phyloP scores from a whole-genome alignment of 2,329 filamentous ascomycete genomes.

The Thielaviopsis musarum region DNA sequence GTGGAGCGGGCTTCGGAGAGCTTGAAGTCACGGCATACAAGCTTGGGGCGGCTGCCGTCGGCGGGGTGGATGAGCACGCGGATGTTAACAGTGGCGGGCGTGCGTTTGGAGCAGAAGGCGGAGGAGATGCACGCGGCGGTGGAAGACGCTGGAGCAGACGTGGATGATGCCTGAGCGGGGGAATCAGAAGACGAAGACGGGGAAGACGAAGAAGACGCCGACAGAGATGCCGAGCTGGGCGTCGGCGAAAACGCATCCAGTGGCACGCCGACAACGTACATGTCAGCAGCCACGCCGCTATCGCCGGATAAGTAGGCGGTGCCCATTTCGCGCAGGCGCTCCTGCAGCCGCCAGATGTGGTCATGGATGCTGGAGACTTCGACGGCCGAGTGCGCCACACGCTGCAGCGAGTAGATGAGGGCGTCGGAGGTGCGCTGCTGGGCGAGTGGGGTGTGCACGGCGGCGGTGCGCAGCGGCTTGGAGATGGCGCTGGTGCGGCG shows the following conservation, averaged over 20 bases:
- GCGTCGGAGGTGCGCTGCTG: neutral
- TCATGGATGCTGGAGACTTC: slow-evolving; percentile 5
- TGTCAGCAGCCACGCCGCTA: slow-evolving; percentile 1
- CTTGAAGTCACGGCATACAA: slow-evolving; percentile 34
- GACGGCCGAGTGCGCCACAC: neutral
- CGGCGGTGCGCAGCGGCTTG: neutral
- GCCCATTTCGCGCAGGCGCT: slow-evolving; percentile 10
- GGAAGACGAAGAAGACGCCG: neutral
- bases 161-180: neutral
- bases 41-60: slow-evolving; percentile 25
- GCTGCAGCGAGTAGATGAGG: neutral
- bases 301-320: slow-evolving; percentile 7
- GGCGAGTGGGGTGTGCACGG: neutral
- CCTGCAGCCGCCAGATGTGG: slow-evolving; percentile 9
- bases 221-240: neutral
- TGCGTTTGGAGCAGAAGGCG: neutral
- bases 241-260: neutral
- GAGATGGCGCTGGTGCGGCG: neutral
- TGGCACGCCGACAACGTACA: slow-evolving; percentile 7
- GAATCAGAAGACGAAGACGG: neutral
- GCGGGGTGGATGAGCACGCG: slow-evolving; percentile 28
- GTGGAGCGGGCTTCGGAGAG: slow-evolving; percentile 30
- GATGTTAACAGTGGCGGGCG: slow-evolving; percentile 14
- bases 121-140: neutral
- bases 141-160: neutral